Percentiles rank a stretch among this genome's conserved stretches.
Conservation (phyloP, 768 basidiomycete species). For the Boletus vinaceobasis region DNA sequence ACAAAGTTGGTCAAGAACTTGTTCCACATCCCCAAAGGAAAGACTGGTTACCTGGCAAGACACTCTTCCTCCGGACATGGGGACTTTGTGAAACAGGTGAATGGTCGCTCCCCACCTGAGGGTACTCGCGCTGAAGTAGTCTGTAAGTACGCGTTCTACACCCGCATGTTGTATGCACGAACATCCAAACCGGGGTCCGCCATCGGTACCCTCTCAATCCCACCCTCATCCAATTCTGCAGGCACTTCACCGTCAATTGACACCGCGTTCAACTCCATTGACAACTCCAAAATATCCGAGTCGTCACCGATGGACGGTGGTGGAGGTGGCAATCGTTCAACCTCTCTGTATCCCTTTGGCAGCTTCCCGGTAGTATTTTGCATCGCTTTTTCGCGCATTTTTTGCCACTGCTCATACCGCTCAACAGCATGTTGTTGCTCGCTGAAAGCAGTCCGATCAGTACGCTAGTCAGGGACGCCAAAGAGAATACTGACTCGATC, state of each 20-base stretch:
- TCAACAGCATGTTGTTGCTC: conserved; percentile 83
- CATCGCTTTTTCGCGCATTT: conserved; percentile 72
- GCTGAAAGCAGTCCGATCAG: conserved; percentile 39
- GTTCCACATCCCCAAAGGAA: conserved; percentile 3
- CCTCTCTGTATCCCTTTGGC: conserved; percentile 67
- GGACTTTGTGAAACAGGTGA: conserved; percentile 58
- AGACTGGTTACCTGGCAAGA: conserved; percentile 68
- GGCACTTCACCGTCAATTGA: conserved; percentile 66
- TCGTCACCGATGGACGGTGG: conserved; percentile 78
- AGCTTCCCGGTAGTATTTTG: conserved; percentile 68
- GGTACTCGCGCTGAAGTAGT: conserved; percentile 55
- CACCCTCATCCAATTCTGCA: conserved; percentile 72
- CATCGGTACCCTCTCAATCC: conserved; percentile 86
- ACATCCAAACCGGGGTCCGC: conserved; percentile 88
- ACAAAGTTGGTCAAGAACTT: conserved; percentile 18
- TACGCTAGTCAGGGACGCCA: background rate
- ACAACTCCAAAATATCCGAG: conserved; percentile 80
- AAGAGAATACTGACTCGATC: conserved; percentile 60
- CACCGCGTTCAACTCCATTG: conserved; percentile 83
- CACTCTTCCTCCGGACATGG: conserved; percentile 93
- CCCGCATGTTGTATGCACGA: conserved; percentile 36
- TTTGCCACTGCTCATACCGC: conserved; percentile 89
- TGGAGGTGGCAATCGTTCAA: conserved; percentile 70
- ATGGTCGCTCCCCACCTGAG: conserved; percentile 62
- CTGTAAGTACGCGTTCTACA: conserved; percentile 17